phyloP scores from a whole-genome alignment of 148 eudicot genomes.

The Rhododendron griersonianum region DNA sequence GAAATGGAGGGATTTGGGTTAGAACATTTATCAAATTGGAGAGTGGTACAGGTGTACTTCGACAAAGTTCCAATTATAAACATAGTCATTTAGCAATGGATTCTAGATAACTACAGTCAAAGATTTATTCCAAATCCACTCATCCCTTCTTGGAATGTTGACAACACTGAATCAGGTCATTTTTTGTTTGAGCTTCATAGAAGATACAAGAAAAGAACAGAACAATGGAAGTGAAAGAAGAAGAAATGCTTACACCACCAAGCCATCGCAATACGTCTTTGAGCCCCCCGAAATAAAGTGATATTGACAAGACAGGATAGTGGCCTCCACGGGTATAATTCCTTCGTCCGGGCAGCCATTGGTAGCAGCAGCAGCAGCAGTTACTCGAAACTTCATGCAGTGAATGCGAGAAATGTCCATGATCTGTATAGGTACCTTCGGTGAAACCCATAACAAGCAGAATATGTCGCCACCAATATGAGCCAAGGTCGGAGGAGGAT shows the following conservation, averaged over 20 bases:
- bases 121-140: neutral
- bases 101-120: neutral
- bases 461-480: too few species aligned
- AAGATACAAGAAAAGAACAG: too few species aligned
- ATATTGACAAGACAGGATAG: too few species aligned
- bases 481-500: too few species aligned
- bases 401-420: too few species aligned
- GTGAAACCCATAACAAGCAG: too few species aligned
- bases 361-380: too few species aligned
- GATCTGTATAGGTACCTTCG: too few species aligned
- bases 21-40: neutral
- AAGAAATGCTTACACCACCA: neutral
- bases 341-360: too few species aligned
- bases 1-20: neutral
- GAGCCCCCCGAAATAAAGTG: too few species aligned
- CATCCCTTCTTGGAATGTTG: neutral
- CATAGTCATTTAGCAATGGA: neutral
- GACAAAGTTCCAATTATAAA: neutral
- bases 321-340: too few species aligned
- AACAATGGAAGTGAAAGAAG: neutral
- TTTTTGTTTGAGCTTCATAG: neutral
- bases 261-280: neutral
- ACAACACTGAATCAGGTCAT: neutral
- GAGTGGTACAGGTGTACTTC: neutral
- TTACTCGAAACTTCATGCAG: too few species aligned